A percentile compares a stretch with the other conserved stretches of the same genome.
These are phyloP conservation scores for Microcos paniculata DNA, from an alignment of 345 rosid genomes.

Conservation along the genomic window DNA sequence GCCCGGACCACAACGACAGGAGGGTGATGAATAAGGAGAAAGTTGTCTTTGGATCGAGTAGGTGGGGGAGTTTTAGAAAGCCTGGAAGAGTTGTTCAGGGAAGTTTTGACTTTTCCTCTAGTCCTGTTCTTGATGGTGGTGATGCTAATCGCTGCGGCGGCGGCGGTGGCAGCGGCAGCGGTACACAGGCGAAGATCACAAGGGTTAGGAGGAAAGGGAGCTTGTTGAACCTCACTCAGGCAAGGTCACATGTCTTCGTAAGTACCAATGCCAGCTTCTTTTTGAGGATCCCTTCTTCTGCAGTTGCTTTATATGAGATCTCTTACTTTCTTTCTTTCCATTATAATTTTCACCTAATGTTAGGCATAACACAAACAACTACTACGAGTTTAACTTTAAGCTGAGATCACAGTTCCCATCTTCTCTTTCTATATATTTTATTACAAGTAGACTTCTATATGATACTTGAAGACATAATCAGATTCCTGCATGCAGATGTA, in stretches of 20 bases:
- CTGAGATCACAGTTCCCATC: neutral
- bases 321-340: neutral
- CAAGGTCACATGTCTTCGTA: conserved; percentile 57
- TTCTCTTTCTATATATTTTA: neutral
- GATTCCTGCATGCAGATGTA: neutral
- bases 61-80: conserved; percentile 53
- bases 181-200: conserved; percentile 43
- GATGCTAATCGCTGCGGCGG: conserved; percentile 9
- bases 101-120: conserved; percentile 27
- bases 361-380: neutral
- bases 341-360: neutral
- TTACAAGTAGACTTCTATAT: neutral
- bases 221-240: conserved; percentile 34
- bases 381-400: no score
- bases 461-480: neutral
- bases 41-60: conserved; percentile 39
- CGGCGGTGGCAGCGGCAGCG: conserved; percentile 7
- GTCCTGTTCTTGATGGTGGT: neutral
- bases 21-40: conserved; percentile 25
- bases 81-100: conserved; percentile 29
- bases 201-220: conserved; percentile 46
- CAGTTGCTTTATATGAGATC: no score
- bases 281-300: no score
- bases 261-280: conserved; percentile 12
- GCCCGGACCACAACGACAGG: conserved; percentile 23